Conservation (phyloP, 2,329 filamentous ascomycete genomes). For the Boeremia exigua region DNA sequence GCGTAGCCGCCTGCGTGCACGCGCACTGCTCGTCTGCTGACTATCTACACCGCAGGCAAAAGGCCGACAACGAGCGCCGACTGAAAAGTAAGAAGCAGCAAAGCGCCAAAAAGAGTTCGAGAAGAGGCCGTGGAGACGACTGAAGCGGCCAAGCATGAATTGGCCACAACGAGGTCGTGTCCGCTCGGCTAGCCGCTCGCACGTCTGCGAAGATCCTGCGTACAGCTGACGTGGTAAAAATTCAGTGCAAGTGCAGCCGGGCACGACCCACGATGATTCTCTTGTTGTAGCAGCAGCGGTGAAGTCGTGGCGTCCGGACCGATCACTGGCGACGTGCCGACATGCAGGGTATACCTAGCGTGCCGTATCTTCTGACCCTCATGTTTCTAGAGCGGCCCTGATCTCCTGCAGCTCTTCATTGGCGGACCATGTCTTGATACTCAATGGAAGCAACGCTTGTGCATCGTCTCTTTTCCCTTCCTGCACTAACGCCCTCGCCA, state of each 20-base stretch:
- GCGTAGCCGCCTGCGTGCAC: constrained; percentile 30
- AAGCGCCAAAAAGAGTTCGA: constrained; percentile 66
- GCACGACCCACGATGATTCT: constrained; percentile 22
- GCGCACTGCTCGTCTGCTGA: constrained; percentile 27
- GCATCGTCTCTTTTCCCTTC: constrained; percentile 39
- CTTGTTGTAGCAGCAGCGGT: constrained; percentile 28
- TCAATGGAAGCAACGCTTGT: constrained; percentile 30
- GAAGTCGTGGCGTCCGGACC: constrained; percentile 23
- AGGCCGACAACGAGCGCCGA: constrained; percentile 63
- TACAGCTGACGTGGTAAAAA: constrained; percentile 30
- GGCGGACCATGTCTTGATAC: constrained; percentile 37
- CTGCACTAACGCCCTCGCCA: constrained; percentile 31
- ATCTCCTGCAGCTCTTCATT: constrained; percentile 39
- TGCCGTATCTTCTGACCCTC: constrained; percentile 18
- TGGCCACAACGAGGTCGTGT: constrained; percentile 12
- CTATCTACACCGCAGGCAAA: constrained; percentile 52
- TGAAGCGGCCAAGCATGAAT: constrained; percentile 23
- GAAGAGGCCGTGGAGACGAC: constrained; percentile 50
- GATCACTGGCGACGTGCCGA: constrained; percentile 20
- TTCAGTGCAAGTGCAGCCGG: constrained; percentile 7
- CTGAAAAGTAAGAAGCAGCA: constrained; percentile 65
- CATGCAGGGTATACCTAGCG: constrained; percentile 30
- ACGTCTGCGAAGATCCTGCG: neutral
- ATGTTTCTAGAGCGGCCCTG: constrained; percentile 27
- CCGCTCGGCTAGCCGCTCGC: constrained; percentile 3